Percentiles rank a stretch among this genome's conserved stretches.
phyloP scores from a whole-genome alignment of 2,329 filamentous ascomycete genomes.

The Penicillium glabrum region DNA sequence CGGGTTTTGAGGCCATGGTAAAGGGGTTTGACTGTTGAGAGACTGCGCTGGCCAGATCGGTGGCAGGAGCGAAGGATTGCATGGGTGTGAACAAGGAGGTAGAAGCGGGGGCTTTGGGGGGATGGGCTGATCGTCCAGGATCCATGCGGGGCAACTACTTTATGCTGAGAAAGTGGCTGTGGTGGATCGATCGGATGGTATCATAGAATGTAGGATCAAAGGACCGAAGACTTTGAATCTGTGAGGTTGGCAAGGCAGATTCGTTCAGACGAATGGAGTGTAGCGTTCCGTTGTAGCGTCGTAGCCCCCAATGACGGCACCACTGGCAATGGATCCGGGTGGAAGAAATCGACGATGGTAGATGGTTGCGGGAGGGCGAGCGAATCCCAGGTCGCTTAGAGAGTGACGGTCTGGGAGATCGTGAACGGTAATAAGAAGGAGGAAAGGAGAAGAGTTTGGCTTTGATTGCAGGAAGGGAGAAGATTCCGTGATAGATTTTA shows the following conservation, averaged over 20 bases:
- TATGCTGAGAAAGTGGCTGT: not conserved
- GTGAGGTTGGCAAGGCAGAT: not conserved
- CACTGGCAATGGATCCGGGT: conserved; percentile 5
- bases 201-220: not conserved
- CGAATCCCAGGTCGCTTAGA: not conserved
- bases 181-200: not conserved
- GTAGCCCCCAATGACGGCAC: conserved; percentile 10
- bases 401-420: not conserved
- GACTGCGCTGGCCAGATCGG: conserved; percentile 6
- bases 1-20: conserved; percentile 10
- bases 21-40: conserved; percentile 13
- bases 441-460: not conserved
- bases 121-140: conserved; percentile 16
- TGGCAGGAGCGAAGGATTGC: conserved; percentile 7
- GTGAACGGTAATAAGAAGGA: not conserved
- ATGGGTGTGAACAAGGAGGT: conserved; percentile 10
- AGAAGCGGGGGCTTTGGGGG: conserved; percentile 15
- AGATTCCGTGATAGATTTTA: not conserved
- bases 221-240: not conserved
- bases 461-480: not conserved
- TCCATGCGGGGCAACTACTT: conserved; percentile 13
- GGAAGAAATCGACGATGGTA: conserved; percentile 1
- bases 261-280: conserved; percentile 5
- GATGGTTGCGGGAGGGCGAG: not conserved
- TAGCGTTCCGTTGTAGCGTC: conserved; percentile 3